Evolutionary conservation across 805 yeast species (phyloP), one percentile per base, ranked within the genome.

Genomic region (Clavispora asparagi): DNA sequence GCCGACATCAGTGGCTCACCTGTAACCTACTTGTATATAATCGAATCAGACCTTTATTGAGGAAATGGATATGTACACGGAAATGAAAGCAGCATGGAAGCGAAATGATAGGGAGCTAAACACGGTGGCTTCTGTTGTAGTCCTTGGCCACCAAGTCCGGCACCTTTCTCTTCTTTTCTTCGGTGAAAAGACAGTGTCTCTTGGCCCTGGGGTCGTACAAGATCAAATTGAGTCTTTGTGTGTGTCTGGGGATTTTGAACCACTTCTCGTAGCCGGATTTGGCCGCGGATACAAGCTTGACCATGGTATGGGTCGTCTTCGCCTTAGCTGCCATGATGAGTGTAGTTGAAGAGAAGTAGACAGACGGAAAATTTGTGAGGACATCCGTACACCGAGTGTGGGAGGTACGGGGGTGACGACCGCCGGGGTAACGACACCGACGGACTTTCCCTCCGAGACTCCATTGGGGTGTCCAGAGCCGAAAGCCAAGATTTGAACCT

Each of bases 111-210:
- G 16, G 23, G 28, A 40, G 12, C 25, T 72, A 45, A 17, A 50
- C 55, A 33, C 55, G 52, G 40, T 56, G 57, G 39, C 52, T 56
- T 55, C 64, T 58, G 40, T 51, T 48, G 52, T 56, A 71, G 53
- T 70, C 77, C 56, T 60, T 66, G 46, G 72, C 67, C 23, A 63
- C 56, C 28, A 58, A 52, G 46, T 76, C 82, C 7, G 81, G 81
- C 12, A 83, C 78, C 65, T 86, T 89, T 66, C 99, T 81, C 75
- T 88, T 89, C 65, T 87, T 87, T 44, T 85, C 79, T 64, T 92
- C 99, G 28, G 82, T 81, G 72, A 94, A 92, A 50, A 92, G 73
- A 43, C 94, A 96, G 71, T 90, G 97, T 65, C 96, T 82, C 67
- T 86, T 82, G 10, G 88, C 97, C 50, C 70, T 54, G 29, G 65